Evolutionary conservation across 768 basidiomycete species (phyloP).

Genomic region (Amanita subjunquillea): DNA sequence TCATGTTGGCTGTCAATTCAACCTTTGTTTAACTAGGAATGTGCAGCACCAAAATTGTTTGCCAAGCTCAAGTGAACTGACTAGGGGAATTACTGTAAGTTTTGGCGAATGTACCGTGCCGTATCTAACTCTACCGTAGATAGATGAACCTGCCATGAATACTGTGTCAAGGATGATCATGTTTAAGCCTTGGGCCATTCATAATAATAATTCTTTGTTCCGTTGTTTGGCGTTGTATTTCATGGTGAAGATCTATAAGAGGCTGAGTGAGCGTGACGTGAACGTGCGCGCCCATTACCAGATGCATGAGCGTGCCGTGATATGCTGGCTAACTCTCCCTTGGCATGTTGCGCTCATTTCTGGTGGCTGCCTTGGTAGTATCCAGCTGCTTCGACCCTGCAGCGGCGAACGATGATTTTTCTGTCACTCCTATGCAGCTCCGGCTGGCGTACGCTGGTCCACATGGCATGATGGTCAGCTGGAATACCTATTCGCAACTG

Average conservation of each 20-base stretch:
- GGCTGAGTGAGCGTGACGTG: no score
- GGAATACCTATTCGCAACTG: constrained; percentile 12
- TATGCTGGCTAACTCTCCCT: no score
- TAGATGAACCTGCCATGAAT: no score
- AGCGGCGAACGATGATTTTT: background rate
- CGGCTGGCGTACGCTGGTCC: constrained; percentile 13
- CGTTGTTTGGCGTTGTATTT: background rate
- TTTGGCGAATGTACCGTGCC: background rate
- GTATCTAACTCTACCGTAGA: background rate
- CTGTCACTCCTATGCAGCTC: constrained; percentile 8
- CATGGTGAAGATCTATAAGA: no score
- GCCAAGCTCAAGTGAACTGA: constrained; percentile 38
- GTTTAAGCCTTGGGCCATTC: no score
- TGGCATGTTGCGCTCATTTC: no score
- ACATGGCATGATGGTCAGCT: constrained; percentile 12
- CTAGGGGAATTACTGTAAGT: background rate
- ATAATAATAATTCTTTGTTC: no score
- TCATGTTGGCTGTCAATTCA: constrained; percentile 17
- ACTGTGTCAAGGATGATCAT: no score
- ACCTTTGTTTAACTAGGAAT: constrained; percentile 25
- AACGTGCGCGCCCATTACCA: no score
- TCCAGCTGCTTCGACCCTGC: background rate
- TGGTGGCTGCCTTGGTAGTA: no score
- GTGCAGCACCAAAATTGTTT: constrained; percentile 74
- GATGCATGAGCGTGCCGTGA: no score